Conservation (phyloP, 2,329 filamentous ascomycete species). For the Penicillium oxalicum region DNA sequence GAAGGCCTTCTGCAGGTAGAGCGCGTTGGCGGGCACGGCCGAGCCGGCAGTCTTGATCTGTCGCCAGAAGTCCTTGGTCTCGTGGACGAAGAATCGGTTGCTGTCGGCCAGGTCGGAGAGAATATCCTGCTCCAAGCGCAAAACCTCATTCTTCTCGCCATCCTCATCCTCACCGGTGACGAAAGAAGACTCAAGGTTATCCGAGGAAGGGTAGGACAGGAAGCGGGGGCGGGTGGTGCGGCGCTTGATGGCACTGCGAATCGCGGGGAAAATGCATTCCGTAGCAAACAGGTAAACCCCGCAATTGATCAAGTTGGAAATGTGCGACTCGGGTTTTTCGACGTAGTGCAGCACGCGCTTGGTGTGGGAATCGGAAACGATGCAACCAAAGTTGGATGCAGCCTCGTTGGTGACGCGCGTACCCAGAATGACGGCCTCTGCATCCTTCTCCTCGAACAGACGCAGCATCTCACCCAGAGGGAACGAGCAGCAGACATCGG, state of each 20-base stretch:
- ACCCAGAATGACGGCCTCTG: constrained; percentile 91
- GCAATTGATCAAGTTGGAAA: constrained; percentile 98
- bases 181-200: constrained; percentile 73
- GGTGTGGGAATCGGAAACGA: constrained; percentile 88
- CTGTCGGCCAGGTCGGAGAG: constrained; percentile 91
- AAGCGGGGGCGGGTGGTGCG: constrained; percentile 85
- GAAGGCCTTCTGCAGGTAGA: constrained; percentile 92
- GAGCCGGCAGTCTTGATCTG: constrained; percentile 99
- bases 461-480: constrained; percentile 92
- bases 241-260: constrained; percentile 90
- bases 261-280: constrained; percentile 93
- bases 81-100: constrained; percentile 96
- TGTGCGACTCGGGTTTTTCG: constrained; percentile 96
- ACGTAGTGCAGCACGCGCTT: constrained; percentile 97
- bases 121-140: constrained; percentile 95
- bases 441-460: constrained; percentile 89
- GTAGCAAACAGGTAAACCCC: constrained; percentile 96
- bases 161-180: constrained; percentile 65
- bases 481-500: constrained; percentile 98
- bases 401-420: constrained; percentile 87
- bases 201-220: constrained; percentile 90
- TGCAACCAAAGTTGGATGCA: constrained; percentile 94
- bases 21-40: constrained; percentile 89
- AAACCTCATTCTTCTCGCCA: constrained; percentile 71
- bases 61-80: constrained; percentile 99